Base-by-base conservation (phyloP, 208 protist species). In the Herpetomonas samuelpessoai region DNA sequence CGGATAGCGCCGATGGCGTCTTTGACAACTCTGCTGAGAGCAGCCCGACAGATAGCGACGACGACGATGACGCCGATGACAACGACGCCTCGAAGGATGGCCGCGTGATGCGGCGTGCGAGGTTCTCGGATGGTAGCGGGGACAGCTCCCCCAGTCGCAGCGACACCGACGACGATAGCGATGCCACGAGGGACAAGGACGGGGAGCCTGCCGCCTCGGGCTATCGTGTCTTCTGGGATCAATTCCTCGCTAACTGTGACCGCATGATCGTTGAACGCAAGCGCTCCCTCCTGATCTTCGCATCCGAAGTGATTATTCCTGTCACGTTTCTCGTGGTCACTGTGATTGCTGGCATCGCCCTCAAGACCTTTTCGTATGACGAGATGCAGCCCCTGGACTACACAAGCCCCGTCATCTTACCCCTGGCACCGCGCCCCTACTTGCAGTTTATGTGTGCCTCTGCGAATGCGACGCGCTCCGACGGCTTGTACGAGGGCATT, bases 251-350 rank as follows among this genome's bases (percentile, higher is more conserved):
- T 7, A 46, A 50, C 55, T n/a, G 41, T 10, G 54, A 63, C 1
- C 64, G 64, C 45, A 47, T 62, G 26, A 44, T 62, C 14, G 25
- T 39, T 2, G 55, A 70, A 28, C 28, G 28, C 3, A 45, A 57
- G 24, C 64, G 46, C 18, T 46, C 16, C 21, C 48, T 59, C 38
- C 12, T 52, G 22, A 22, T 22, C 19, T 28, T 54, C 35, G 3
- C 54, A 14, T 50, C 60, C 21, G 66, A 72, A 28, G 1, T 74
- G 7, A 21, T 67, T 14, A 22, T 68, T 14, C 67, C 67, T 1
- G 21, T 74, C 29, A 16, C 68, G 4, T 74, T 74, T 44, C n/a
- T 74, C 18, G 19, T 59, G 0, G 50, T 60, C 45, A 67, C 54
- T 1, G 54, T 74, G 9, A 55, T 65, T 12, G 14, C 65, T 25